Conservation (phyloP, 73 alveolate species). For the Paramecium octaurelia region DNA sequence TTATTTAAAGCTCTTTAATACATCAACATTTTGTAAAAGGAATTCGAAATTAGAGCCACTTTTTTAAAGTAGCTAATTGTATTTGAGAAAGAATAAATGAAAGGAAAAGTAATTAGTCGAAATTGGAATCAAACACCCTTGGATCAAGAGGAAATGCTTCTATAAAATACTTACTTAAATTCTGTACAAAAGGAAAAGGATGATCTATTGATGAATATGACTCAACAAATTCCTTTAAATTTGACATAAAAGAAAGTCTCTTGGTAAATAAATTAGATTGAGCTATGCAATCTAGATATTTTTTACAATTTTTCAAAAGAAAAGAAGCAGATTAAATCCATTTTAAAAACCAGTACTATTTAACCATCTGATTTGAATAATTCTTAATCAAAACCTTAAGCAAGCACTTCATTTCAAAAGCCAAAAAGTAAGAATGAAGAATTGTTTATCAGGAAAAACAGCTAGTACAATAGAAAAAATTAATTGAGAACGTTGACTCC, state of each 20-base stretch:
- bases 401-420: neutral
- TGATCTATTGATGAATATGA: neutral
- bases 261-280: neutral
- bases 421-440: neutral
- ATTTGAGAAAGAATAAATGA: neutral
- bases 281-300: neutral
- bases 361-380: neutral
- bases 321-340: neutral
- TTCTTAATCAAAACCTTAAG: neutral
- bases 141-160: neutral
- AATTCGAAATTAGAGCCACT: conserved; percentile 1
- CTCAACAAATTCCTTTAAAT: neutral
- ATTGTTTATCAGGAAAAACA: neutral
- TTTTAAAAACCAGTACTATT: neutral
- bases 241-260: neutral
- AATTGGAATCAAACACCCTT: neutral
- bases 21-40: neutral
- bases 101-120: neutral
- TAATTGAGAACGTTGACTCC: neutral
- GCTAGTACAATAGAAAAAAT: neutral
- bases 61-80: neutral
- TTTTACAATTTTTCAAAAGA: neutral
- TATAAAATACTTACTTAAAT: neutral
- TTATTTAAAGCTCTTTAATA: neutral
- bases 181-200: neutral